Base-by-base conservation (phyloP, 2,329 filamentous ascomycete species). In the Shiraia sp. region DNA sequence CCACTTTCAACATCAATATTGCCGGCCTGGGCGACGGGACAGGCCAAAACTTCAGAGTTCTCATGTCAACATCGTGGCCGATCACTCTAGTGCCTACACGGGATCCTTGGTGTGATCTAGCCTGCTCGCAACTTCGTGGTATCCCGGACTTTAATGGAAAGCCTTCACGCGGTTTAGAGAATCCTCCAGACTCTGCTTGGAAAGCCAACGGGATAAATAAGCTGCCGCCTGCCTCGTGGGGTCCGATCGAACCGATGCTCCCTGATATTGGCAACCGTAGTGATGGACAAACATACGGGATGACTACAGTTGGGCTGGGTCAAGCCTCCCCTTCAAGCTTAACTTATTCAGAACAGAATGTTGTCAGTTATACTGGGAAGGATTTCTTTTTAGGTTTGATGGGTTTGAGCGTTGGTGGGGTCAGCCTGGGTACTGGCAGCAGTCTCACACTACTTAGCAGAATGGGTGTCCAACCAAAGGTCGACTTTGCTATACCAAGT, bases 1-100 rank as follows among this genome's bases (percentile, higher is more conserved):
- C 71, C 2, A 66, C 59, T 1, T 74, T 74, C 42, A 42, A 42
- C n/a, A 61, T 74, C 47, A 68, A 69, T 24, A 49, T 72, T 1
- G 71, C 71, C 9, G 57, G 61, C 10, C 51, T 57, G 10, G 37
- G 22, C 4, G 32, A 30, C 0, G 63, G 58, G 2, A 53, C 59
- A 12, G 64, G 65, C 4, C 70, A 73, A 37, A 57, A 66, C 26
- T 70, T 70, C 49, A 59, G 46, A 14, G 55, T 68, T 4, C 57
- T 69, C 8, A 52, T 64, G 12, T 66, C 66, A 2, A 66, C 66
- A 3, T 59, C 63, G 17, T 54, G 61, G 27, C 26, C 49, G 19
- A 10, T 59, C 16, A 57, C 59, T 25, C 14, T 59, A 17, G 30
- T 70, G 3, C 65, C 66, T 3, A 26, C 30, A 9, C 52, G 59